phyloP scores from a whole-genome alignment of 2,329 filamentous ascomycete species.

The Alternaria arbusti region DNA sequence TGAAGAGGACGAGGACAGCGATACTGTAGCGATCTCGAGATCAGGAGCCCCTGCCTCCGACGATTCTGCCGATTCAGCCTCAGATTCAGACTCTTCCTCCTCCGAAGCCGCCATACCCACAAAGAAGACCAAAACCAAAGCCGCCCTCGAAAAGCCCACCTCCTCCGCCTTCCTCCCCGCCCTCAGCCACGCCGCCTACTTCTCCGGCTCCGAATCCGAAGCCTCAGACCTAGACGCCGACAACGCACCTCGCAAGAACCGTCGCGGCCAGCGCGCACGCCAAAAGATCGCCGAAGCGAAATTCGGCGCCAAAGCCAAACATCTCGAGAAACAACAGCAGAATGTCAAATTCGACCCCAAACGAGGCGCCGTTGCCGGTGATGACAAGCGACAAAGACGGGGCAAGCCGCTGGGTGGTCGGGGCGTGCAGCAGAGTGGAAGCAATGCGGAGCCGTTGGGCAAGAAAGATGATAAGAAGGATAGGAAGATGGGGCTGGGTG shows the following conservation, averaged over 20 bases:
- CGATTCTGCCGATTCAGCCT: slow-evolving; percentile 14
- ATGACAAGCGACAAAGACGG: slow-evolving; percentile 29
- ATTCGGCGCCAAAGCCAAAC: slow-evolving; percentile 73
- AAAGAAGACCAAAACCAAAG: slow-evolving; percentile 28
- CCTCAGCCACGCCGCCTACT: slow-evolving; percentile 77
- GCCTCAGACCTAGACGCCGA: slow-evolving; percentile 64
- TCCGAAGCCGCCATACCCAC: slow-evolving; percentile 14
- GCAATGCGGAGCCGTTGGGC: slow-evolving; percentile 40
- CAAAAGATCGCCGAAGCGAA: slow-evolving; percentile 83
- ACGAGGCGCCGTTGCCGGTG: slow-evolving; percentile 62
- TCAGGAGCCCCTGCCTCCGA: slow-evolving; percentile 24
- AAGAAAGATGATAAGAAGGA: slow-evolving; percentile 5
- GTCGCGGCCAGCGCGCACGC: slow-evolving; percentile 77
- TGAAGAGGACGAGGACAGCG: not conserved
- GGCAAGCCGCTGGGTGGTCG: slow-evolving; percentile 22
- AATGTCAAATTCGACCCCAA: slow-evolving; percentile 66
- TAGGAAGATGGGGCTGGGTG: slow-evolving; percentile 50
- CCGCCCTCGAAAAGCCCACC: slow-evolving; percentile 16
- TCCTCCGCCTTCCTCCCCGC: slow-evolving; percentile 73
- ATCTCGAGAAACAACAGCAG: slow-evolving; percentile 59
- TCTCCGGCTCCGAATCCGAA: slow-evolving; percentile 77
- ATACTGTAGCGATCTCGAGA: not conserved
- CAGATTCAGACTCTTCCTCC: slow-evolving; percentile 15
- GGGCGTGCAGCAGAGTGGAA: slow-evolving; percentile 39
- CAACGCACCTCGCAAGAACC: slow-evolving; percentile 69